Conservation (phyloP, 208 protist species). For the Leishmania major region DNA sequence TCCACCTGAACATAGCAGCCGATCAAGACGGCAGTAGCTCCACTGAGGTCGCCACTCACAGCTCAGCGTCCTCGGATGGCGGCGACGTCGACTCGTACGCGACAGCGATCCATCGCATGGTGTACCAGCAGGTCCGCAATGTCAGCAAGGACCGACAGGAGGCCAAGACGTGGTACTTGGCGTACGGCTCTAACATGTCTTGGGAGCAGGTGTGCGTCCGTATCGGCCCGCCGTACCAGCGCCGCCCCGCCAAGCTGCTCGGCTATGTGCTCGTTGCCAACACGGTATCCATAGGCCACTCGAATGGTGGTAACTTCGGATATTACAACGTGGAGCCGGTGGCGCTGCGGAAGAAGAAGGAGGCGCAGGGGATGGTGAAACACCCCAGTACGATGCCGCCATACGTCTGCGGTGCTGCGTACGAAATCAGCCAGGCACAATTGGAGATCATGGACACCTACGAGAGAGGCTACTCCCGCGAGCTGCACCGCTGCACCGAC, state of each 20-base stretch:
- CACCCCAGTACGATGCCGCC: constrained; percentile 40
- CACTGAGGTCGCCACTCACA: neutral
- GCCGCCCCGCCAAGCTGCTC: constrained; percentile 39
- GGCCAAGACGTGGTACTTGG: constrained; percentile 44
- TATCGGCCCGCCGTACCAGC: constrained; percentile 57
- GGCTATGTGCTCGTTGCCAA: constrained; percentile 50
- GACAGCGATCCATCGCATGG: constrained; percentile 15
- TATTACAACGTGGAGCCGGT: constrained; percentile 61
- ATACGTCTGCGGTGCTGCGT: constrained; percentile 54
- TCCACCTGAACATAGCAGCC: neutral
- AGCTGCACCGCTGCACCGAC: constrained; percentile 47
- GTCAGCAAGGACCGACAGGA: constrained; percentile 27
- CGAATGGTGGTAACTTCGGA: constrained; percentile 34
- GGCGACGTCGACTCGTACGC: constrained; percentile 20
- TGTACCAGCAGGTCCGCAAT: constrained; percentile 17
- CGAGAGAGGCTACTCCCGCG: constrained; percentile 39
- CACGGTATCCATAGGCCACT: constrained; percentile 17
- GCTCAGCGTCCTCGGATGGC: neutral
- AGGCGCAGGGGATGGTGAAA: constrained; percentile 15
- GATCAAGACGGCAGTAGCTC: neutral
- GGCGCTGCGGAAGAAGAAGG: constrained; percentile 30
- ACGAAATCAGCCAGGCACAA: constrained; percentile 46
- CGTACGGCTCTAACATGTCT: constrained; percentile 59
- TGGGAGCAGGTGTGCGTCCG: constrained; percentile 66
- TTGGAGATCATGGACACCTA: constrained; percentile 53